These are phyloP conservation scores for Irpex rosettiformis DNA, from an alignment of 1,284 basidiomycete species.

Conservation along the genomic window DNA sequence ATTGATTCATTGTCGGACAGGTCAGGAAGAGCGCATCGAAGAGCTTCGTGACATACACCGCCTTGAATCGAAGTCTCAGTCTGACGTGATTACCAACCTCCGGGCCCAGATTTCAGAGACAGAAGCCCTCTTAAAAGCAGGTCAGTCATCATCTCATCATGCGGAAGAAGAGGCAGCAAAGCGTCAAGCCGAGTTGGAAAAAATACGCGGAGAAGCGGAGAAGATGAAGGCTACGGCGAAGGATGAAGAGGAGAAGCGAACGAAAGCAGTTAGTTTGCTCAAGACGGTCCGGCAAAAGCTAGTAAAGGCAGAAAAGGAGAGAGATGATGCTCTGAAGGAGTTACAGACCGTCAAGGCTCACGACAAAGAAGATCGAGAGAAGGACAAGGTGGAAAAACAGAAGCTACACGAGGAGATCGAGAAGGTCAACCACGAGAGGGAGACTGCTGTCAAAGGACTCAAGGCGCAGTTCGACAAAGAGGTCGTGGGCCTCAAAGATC, in stretches of 20 bases:
- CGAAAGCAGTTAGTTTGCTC: conserved; percentile 86
- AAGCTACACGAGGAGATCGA: conserved; percentile 60
- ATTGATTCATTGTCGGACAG: conserved; percentile 35
- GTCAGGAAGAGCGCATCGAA: conserved; percentile 79
- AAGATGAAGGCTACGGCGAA: conserved; percentile 64
- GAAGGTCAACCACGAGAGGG: conserved; percentile 58
- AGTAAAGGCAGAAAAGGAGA: conserved; percentile 90
- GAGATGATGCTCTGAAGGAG: conserved; percentile 73
- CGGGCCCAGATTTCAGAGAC: conserved; percentile 66
- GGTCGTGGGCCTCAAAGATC: conserved; percentile 54
- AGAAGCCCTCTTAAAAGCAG: conserved; percentile 63
- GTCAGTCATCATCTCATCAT: conserved; percentile 42
- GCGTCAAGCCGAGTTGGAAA: conserved; percentile 50
- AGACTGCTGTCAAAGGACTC: conserved; percentile 65
- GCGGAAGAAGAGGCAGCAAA: conserved; percentile 45
- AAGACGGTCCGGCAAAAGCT: conserved; percentile 92
- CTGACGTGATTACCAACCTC: conserved; percentile 68
- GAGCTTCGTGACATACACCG: conserved; percentile 82
- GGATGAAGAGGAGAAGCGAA: conserved; percentile 93
- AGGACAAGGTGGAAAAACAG: conserved; percentile 57
- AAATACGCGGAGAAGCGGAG: conserved; percentile 58
- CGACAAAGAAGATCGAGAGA: conserved; percentile 59
- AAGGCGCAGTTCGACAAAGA: conserved; percentile 80
- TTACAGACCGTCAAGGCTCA: conserved; percentile 47
- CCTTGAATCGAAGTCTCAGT: conserved; percentile 74